Percentiles rank a stretch among this genome's conserved stretches.
Conservation (phyloP, 768 basidiomycete genomes). For the Hygrocybe coccinea region DNA sequence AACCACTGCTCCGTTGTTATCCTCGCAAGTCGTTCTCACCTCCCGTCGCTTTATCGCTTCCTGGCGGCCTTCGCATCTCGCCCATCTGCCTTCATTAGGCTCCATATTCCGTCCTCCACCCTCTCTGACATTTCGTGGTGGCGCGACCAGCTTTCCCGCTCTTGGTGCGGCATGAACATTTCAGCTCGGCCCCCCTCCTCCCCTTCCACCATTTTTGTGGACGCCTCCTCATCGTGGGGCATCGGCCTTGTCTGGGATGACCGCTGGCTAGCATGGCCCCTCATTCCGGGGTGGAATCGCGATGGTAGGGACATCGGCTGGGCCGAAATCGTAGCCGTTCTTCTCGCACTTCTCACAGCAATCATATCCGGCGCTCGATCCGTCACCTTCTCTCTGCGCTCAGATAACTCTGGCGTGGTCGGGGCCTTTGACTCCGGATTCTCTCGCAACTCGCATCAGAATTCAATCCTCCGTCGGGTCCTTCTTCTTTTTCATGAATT, state of each 20-base stretch:
- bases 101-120: conserved; percentile 16
- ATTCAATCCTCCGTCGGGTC: conserved; percentile 24
- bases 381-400: conserved; percentile 21
- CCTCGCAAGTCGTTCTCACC: conserved; percentile 14
- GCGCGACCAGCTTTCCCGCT: conserved; percentile 5
- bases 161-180: neutral
- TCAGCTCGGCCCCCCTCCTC: neutral
- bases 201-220: conserved; percentile 17
- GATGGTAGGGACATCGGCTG: conserved; percentile 27
- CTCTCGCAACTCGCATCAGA: conserved; percentile 28
- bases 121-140: conserved; percentile 30
- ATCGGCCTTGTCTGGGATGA: conserved; percentile 21
- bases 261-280: conserved; percentile 23
- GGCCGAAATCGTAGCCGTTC: conserved; percentile 27
- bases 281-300: conserved; percentile 16
- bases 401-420: conserved; percentile 31
- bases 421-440: conserved; percentile 22
- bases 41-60: conserved; percentile 25
- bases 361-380: conserved; percentile 6
- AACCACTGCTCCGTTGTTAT: conserved; percentile 28
- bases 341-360: conserved; percentile 17
- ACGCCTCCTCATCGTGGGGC: conserved; percentile 23
- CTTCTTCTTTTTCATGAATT: conserved; percentile 16
- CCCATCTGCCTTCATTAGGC: neutral
- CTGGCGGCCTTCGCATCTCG: neutral